Evolutionary conservation across 2,329 filamentous ascomycete genomes (phyloP).

Genomic region (Venturia pyrina): DNA sequence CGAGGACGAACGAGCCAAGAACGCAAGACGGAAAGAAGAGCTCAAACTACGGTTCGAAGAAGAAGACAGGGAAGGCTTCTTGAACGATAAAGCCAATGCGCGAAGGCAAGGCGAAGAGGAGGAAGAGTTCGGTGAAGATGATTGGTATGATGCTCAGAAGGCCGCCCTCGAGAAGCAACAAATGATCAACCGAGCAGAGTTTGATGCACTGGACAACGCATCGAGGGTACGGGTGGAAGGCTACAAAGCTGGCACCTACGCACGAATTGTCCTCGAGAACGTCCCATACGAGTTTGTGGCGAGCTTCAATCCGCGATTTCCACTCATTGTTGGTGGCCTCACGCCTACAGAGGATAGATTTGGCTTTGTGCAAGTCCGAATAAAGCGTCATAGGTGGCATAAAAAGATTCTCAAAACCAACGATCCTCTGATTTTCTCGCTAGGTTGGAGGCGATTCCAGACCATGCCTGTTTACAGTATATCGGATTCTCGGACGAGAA

Average conservation of each 20-base stretch:
- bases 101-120: constrained; percentile 62
- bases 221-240: constrained; percentile 82
- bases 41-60: constrained; percentile 91
- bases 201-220: constrained; percentile 73
- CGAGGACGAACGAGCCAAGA: constrained; percentile 83
- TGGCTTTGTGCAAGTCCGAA: constrained; percentile 87
- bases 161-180: constrained; percentile 89
- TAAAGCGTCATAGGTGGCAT: constrained; percentile 97
- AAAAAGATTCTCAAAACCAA: constrained; percentile 99
- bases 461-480: constrained; percentile 88
- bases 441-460: constrained; percentile 95
- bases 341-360: constrained; percentile 91
- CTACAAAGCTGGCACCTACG: constrained; percentile 85
- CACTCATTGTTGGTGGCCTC: constrained; percentile 83
- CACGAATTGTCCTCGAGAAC: constrained; percentile 76
- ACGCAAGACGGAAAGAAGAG: constrained; percentile 88
- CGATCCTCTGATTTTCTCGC: constrained; percentile 91
- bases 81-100: constrained; percentile 76
- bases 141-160: constrained; percentile 98
- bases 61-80: constrained; percentile 92
- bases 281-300: constrained; percentile 85
- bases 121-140: constrained; percentile 84
- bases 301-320: constrained; percentile 71
- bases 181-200: constrained; percentile 93
- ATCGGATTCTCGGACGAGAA: constrained; percentile 83